Evolutionary conservation across 257 asterid genomes (phyloP).

Genomic region (Solanum pennellii): DNA sequence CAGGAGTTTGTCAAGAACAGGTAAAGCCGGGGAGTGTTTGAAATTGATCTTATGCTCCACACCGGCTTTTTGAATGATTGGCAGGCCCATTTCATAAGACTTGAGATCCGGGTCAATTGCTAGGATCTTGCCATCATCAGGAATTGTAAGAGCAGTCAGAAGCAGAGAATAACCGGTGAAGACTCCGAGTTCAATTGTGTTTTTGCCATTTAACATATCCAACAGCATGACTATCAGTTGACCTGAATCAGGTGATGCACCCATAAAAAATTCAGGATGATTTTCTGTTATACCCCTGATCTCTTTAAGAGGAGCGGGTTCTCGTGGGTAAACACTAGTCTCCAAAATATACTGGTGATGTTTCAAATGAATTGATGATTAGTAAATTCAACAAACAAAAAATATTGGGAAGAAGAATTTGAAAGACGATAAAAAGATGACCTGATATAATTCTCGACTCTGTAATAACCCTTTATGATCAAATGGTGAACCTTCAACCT

Average conservation of each 20-base stretch:
- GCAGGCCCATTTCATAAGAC: slow-evolving; percentile 25
- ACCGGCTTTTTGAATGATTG: slow-evolving; percentile 23
- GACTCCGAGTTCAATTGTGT: slow-evolving; percentile 18
- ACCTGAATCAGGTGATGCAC: slow-evolving; percentile 20
- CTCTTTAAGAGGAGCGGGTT: background rate
- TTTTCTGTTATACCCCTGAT: background rate
- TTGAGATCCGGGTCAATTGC: slow-evolving; percentile 22
- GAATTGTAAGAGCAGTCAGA: slow-evolving; percentile 15
- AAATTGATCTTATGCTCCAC: slow-evolving; percentile 32
- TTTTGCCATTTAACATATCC: slow-evolving; percentile 9
- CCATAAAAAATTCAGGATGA: background rate
- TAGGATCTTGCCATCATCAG: slow-evolving; percentile 21
- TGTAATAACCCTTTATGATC: background rate
- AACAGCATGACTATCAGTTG: slow-evolving; percentile 8
- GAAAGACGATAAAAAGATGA: background rate
- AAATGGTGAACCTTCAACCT: background rate
- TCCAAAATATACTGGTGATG: background rate
- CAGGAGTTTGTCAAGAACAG: slow-evolving; percentile 22
- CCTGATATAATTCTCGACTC: background rate
- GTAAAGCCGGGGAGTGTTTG: slow-evolving; percentile 22
- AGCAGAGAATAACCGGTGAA: slow-evolving; percentile 26
- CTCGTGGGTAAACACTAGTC: background rate
- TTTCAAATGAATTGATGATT: background rate
- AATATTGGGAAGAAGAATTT: background rate
- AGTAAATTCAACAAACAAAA: background rate